Evolutionary conservation across 148 eudicot genomes (phyloP), one percentile per base, ranked within the genome.

Genomic region (Camellia granthamiana): DNA sequence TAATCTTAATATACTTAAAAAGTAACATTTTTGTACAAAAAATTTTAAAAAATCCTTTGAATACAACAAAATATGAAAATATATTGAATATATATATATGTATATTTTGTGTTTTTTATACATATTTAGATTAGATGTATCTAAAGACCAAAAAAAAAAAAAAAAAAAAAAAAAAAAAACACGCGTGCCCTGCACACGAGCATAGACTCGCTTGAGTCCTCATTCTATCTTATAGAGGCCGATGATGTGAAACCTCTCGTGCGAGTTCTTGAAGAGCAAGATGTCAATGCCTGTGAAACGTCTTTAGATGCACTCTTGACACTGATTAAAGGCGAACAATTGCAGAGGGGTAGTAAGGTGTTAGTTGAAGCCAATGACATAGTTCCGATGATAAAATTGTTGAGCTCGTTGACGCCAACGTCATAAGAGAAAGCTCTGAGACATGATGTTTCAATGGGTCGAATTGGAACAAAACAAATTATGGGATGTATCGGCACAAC

Each of bases 281-380:
- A 79, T 30, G 38, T 30, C 23, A 46, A 47, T 23, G 80, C 80
- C 2, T 55, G 83, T 69, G 83, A 84, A 77, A 83, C 86, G 56
- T 70, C 86, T 61, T 69, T 84, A 67, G 83, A 84, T 65, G 86
- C 86, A 52, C 78, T 84, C 8, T 64, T 80, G 61, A 84, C 83
- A 19, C 71, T 84, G 67, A 77, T 84, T 72, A 77, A 84, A 16
- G 81, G 82, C 55, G 80, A 63, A 14, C 55, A 62, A 63, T 64
- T 84, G 58, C 83, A 84, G 56, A 54, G 21, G 46, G 83, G 83
- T 11, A 54, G 78, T 42, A 84, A 84, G 70, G 81, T 84, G 61
- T 69, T 80, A 8, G 83, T 41, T 63, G 83, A 66, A 58, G 81
- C 69, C 19, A 75, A 64, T 62, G 78, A 67, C 56, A 69, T 80